Evolutionary conservation across 148 eudicot species (phyloP).

Genomic region (Mesembryanthemum crystallinum): DNA sequence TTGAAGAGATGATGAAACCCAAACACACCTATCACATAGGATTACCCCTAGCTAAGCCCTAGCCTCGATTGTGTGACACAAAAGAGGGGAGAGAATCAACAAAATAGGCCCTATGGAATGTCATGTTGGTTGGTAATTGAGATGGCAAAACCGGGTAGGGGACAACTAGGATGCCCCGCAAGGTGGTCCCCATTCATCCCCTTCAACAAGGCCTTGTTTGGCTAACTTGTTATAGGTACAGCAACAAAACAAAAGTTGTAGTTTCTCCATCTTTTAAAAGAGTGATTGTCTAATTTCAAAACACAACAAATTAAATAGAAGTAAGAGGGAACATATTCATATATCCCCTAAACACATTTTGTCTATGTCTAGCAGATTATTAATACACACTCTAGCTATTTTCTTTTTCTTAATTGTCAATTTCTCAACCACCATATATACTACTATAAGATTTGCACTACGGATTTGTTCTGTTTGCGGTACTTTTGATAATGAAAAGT

Average conservation of each 20-base stretch:
- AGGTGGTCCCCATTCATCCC: slow-evolving; percentile 6
- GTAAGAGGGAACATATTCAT: background rate
- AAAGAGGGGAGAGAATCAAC: background rate
- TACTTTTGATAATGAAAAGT: no score
- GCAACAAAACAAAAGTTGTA: slow-evolving; percentile 10
- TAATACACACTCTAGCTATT: background rate
- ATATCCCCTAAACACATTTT: background rate
- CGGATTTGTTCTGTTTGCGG: background rate
- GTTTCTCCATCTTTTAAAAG: background rate
- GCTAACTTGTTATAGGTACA: slow-evolving; percentile 9
- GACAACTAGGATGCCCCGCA: background rate
- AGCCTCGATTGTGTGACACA: background rate
- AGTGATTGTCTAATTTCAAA: background rate
- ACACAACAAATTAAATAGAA: background rate
- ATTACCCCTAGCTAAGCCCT: background rate
- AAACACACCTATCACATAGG: slow-evolving; percentile 2
- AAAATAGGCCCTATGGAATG: background rate
- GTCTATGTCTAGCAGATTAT: background rate
- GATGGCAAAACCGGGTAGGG: slow-evolving; percentile 1
- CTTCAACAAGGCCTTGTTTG: background rate
- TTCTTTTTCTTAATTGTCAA: background rate
- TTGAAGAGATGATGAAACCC: slow-evolving; percentile 7
- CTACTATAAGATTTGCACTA: no score
- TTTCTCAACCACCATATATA: background rate
- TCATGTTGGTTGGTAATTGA: background rate